Evolutionary conservation across 768 basidiomycete genomes (phyloP).

Genomic region (Hortiboletus campestris): DNA sequence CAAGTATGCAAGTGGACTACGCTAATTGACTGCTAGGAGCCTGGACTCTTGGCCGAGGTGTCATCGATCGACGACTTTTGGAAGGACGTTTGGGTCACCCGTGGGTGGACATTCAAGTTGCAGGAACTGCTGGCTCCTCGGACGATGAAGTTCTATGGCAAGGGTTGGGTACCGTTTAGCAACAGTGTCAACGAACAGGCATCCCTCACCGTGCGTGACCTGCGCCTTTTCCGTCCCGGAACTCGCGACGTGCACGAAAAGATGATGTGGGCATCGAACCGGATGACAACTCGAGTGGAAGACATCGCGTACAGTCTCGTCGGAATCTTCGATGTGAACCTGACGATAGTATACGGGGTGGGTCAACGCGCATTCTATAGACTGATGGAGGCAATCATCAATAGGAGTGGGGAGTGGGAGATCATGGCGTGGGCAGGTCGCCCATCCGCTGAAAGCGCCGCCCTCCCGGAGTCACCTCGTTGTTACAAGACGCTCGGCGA

Average conservation of each 20-base stretch:
- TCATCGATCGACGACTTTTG: conserved; percentile 28
- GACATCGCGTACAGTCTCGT: conserved; percentile 34
- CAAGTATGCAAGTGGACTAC: conserved; percentile 9
- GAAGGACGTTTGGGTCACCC: conserved; percentile 32
- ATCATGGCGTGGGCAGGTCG: conserved; percentile 33
- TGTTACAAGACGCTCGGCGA: conserved; percentile 25
- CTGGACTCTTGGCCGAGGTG: conserved; percentile 24
- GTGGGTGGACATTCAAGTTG: conserved; percentile 33
- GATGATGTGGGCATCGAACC: conserved; percentile 35
- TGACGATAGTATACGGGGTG: conserved; percentile 35
- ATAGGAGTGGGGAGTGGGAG: conserved; percentile 31
- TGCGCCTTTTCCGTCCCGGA: conserved; percentile 25
- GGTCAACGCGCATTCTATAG: conserved; percentile 32
- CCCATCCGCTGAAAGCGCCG: conserved; percentile 26
- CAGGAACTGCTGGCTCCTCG: conserved; percentile 31
- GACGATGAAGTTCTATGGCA: conserved; percentile 32
- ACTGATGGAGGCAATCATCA: conserved; percentile 30
- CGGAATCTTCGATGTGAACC: conserved; percentile 33
- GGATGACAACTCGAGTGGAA: conserved; percentile 34
- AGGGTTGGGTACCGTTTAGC: conserved; percentile 27
- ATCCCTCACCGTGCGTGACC: conserved; percentile 26
- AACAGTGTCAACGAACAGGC: conserved; percentile 24
- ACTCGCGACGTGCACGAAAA: conserved; percentile 25
- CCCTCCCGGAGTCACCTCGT: conserved; percentile 32
- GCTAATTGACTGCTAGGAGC: conserved; percentile 9